phyloP scores from a whole-genome alignment of 2,329 filamentous ascomycete genomes.

The Talaromyces pinophilus region DNA sequence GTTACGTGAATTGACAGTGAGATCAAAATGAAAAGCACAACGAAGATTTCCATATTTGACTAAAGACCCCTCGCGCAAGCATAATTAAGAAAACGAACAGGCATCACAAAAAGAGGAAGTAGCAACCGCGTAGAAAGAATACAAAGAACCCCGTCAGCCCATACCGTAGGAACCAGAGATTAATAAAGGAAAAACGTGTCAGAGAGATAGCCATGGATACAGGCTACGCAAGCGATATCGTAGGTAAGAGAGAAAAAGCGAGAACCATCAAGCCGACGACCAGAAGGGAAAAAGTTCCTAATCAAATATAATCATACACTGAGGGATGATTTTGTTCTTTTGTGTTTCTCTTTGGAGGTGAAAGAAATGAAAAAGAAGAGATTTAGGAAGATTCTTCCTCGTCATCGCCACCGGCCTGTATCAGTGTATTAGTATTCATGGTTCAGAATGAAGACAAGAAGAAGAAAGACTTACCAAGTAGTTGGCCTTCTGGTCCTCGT shows the following conservation, averaged over 20 bases:
- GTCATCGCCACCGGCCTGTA: slow-evolving; percentile 18
- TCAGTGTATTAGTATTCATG: not conserved
- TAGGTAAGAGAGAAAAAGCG: slow-evolving; percentile 13
- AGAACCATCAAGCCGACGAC: slow-evolving; percentile 12
- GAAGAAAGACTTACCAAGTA: slow-evolving; percentile 69
- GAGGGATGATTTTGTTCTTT: slow-evolving; percentile 18
- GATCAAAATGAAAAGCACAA: slow-evolving; percentile 7
- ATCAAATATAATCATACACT: slow-evolving; percentile 21
- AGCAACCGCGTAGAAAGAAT: slow-evolving; percentile 22
- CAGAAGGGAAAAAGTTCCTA: slow-evolving; percentile 9
- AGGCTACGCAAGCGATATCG: slow-evolving; percentile 9
- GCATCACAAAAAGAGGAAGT: slow-evolving; percentile 9
- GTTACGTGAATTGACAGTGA: not conserved
- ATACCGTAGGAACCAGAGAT: slow-evolving; percentile 24
- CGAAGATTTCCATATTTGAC: slow-evolving; percentile 23
- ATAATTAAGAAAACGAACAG: slow-evolving; percentile 2
- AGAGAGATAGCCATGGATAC: slow-evolving; percentile 7
- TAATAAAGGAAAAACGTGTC: slow-evolving; percentile 13
- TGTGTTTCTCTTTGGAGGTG: not conserved
- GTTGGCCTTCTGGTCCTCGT: slow-evolving; percentile 94
- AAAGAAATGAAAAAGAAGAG: not conserved
- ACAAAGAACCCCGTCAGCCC: slow-evolving; percentile 23
- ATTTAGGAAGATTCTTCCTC: slow-evolving; percentile 23
- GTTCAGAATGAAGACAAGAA: not conserved
- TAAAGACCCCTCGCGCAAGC: slow-evolving; percentile 21